Evolutionary conservation across 257 asterid genomes (phyloP).

Genomic region (Phtheirospermum japonicum): DNA sequence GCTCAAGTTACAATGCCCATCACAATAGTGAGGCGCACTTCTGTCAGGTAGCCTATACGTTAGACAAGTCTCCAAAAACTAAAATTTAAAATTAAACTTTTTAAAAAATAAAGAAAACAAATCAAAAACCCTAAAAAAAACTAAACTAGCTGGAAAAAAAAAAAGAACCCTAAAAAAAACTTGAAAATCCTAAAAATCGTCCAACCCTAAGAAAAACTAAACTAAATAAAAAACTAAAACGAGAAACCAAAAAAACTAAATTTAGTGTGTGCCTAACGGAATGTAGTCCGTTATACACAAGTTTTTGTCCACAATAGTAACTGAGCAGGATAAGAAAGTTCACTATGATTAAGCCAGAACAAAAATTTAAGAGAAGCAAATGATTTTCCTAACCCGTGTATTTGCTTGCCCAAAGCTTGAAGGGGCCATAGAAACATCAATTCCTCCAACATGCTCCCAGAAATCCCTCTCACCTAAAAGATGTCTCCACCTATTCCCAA

Average conservation of each 20-base stretch:
- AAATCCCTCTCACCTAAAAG: conserved; percentile 86
- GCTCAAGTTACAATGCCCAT: not conserved
- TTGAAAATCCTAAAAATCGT: not conserved
- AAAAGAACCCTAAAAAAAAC: not conserved
- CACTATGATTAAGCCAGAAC: conserved; percentile 14
- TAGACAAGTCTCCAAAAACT: no score
- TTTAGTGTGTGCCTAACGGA: no score
- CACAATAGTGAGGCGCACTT: not conserved
- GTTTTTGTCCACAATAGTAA: not conserved
- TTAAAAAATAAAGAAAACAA: no score
- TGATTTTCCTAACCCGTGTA: conserved; percentile 61
- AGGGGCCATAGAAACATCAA: conserved; percentile 78
- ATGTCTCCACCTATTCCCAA: conserved; percentile 93
- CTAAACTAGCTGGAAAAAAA: not conserved
- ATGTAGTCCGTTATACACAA: not conserved
- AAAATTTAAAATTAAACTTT: no score
- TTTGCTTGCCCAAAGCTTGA: conserved; percentile 97
- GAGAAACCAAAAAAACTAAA: no score
- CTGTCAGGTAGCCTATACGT: no score
- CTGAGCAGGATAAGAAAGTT: conserved; percentile 1
- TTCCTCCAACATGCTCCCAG: conserved; percentile 98
- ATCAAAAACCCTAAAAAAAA: no score
- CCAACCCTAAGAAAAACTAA: no score
- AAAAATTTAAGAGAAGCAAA: conserved; percentile 9
- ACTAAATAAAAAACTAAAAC: no score